Conservation (phyloP, 305 asterid species). For the Plantago coronopus region DNA sequence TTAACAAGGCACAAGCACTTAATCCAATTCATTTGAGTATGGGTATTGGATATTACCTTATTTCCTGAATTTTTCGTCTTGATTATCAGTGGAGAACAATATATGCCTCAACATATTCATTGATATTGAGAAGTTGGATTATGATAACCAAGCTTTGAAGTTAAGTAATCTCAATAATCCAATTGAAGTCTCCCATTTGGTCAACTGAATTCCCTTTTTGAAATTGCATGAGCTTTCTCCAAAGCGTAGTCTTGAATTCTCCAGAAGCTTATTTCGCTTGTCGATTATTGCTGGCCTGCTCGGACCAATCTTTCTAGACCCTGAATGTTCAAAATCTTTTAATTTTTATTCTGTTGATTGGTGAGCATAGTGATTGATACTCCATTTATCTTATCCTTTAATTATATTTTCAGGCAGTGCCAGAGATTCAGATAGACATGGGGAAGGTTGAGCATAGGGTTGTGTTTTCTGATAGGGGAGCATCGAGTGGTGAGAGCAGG, state of each 20-base stretch:
- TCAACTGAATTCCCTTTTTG: neutral
- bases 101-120: too few species aligned
- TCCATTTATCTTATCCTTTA: neutral
- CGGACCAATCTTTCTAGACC: too few species aligned
- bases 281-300: too few species aligned
- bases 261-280: neutral
- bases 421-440: slow-evolving; percentile 75
- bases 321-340: neutral
- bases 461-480: slow-evolving; percentile 66
- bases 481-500: slow-evolving; percentile 76
- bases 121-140: neutral
- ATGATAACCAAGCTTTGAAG: too few species aligned
- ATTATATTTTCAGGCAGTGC: slow-evolving; percentile 40
- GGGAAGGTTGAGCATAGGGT: slow-evolving; percentile 76
- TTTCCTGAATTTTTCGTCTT: neutral
- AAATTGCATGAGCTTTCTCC: neutral
- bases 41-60: neutral
- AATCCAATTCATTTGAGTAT: neutral
- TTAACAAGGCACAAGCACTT: too few species aligned
- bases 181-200: too few species aligned
- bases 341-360: too few species aligned
- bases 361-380: too few species aligned
- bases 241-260: neutral
- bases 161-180: too few species aligned
- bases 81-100: too few species aligned